Base-by-base conservation (phyloP, 1,139 yeast species). In the Geotrichum klebahnii region DNA sequence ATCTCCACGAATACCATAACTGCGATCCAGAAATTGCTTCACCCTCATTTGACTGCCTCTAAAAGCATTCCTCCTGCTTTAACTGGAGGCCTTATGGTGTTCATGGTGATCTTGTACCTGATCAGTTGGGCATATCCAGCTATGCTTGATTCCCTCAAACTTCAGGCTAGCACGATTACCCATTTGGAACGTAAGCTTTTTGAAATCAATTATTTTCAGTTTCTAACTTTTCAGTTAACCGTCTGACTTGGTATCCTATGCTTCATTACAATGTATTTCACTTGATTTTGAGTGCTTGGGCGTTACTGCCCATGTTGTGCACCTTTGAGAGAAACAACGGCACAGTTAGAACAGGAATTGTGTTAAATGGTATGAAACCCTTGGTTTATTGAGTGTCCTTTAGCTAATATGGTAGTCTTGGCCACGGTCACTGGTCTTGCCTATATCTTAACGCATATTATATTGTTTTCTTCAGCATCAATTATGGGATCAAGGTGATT, bases 331-430 rank as follows among this genome's bases (percentile, higher is more conserved):
- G 74, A 49, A 67, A 71, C 26, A 84, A 88, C 60, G 97, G 97
- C 8, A 89, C 97, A 0, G 82, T 90, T 1, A 80, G 86, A 64
- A 85, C 97, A 1, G 97, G 95, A 1, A 74, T 90, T 48, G 82
- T 89, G 19, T 72, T 90, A 53, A 87, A 88, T 65, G 35, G 44
- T 40, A 20, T 8, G 44, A 28, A 2, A 9, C 23, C 3, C 9
- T 10, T 10, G 9, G 19, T 20, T 36, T 16, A 24, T 34, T 40
- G 31, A 31, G 14, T 12, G 4, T 40, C 5, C 10, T 26, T 26
- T 26, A 26, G 10, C 29, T 26, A 26, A 26, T 8, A 26, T 8
- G 10, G 10, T 31, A 40, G 57, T 85, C 24, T 68, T 84, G 51
- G 84, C 96, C 0, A 82, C 84, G 0, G 67, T 80, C 6, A 76